A percentile compares a stretch with the other conserved stretches of the same genome.
Conservation (phyloP, 2,329 filamentous ascomycete genomes). For the Sarocladium kiliense region DNA sequence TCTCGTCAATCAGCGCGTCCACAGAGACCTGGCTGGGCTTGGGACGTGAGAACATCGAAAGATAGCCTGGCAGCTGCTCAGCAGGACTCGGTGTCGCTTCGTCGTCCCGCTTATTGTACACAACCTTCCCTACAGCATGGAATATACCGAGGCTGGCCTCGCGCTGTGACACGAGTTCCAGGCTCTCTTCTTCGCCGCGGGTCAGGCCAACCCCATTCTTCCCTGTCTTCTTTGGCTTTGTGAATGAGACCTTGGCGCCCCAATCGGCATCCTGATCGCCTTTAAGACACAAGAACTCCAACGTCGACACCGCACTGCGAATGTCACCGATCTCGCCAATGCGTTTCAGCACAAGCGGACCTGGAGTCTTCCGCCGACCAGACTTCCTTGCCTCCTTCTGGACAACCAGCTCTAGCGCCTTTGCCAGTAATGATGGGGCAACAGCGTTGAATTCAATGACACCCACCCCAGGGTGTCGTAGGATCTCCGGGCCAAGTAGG, state of each 20-base stretch:
- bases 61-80: slow-evolving; percentile 55
- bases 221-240: slow-evolving; percentile 58
- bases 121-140: slow-evolving; percentile 90
- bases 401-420: slow-evolving; percentile 76
- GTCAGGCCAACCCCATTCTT: slow-evolving; percentile 60
- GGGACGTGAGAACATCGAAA: slow-evolving; percentile 52
- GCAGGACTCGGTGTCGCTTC: slow-evolving; percentile 33
- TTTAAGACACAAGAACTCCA: slow-evolving; percentile 88
- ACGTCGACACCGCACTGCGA: slow-evolving; percentile 81
- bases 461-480: slow-evolving; percentile 71
- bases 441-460: slow-evolving; percentile 91
- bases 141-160: slow-evolving; percentile 92
- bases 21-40: slow-evolving; percentile 61
- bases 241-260: slow-evolving; percentile 68
- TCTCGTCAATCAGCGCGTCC: slow-evolving; percentile 83
- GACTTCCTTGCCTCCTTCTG: slow-evolving; percentile 81
- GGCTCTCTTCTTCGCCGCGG: slow-evolving; percentile 69
- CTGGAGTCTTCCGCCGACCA: slow-evolving; percentile 68
- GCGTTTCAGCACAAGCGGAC: slow-evolving; percentile 69
- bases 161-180: slow-evolving; percentile 77
- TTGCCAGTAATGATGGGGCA: slow-evolving; percentile 77
- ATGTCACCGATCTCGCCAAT: slow-evolving; percentile 88
- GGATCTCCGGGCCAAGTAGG: slow-evolving; percentile 79
- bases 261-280: slow-evolving; percentile 70
- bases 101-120: slow-evolving; percentile 88